phyloP scores from a whole-genome alignment of 2,329 filamentous ascomycete genomes.

The Knufia petricola region DNA sequence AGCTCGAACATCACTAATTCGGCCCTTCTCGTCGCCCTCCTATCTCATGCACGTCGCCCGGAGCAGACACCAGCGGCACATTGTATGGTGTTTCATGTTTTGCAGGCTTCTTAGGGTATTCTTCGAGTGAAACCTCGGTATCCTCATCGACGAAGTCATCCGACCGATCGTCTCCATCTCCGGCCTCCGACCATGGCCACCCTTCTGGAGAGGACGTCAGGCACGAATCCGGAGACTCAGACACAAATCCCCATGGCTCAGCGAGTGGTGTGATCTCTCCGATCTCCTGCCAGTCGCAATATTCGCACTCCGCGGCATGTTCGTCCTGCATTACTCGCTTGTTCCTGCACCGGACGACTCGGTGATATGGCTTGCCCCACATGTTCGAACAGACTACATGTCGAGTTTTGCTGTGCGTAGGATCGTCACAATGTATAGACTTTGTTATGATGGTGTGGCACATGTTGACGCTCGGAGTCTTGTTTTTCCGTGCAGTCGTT shows the following conservation, averaged over 20 bases:
- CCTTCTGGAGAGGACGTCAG: background rate
- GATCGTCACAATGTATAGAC: constrained; percentile 2
- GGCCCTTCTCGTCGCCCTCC: too few species aligned
- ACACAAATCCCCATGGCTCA: background rate
- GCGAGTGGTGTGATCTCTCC: background rate
- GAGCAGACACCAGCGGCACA: too few species aligned
- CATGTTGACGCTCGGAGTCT: background rate
- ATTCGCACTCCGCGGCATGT: background rate
- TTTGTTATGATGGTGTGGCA: constrained; percentile 6
- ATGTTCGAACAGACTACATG: constrained; percentile 1
- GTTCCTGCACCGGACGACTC: constrained; percentile 1
- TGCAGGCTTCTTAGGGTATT: background rate
- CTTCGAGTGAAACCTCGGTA: background rate
- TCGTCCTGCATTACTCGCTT: background rate
- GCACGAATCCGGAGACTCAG: background rate
- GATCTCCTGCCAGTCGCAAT: background rate
- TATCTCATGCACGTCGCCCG: too few species aligned
- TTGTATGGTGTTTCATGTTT: too few species aligned
- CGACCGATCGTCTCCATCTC: background rate
- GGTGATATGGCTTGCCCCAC: background rate
- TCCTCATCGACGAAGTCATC: background rate
- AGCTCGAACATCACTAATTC: too few species aligned
- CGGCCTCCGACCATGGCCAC: background rate
- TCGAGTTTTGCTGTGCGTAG: background rate
- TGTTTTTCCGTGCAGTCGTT: background rate